A percentile compares a stretch with the other conserved stretches of the same genome.
Evolutionary conservation across 2,329 filamentous ascomycete genomes (phyloP).

Genomic region (Phialocephala sp.): DNA sequence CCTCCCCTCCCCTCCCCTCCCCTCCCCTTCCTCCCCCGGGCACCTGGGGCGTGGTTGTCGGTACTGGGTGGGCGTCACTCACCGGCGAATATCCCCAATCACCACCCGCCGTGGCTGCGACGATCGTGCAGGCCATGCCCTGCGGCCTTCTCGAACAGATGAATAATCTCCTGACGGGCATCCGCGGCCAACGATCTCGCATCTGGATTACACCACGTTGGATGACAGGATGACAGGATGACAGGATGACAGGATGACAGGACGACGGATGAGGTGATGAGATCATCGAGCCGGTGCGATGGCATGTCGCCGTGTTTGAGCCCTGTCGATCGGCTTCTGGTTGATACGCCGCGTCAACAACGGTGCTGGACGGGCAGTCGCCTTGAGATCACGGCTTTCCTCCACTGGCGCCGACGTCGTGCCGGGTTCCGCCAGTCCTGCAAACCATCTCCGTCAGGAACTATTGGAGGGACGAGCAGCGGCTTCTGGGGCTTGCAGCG

Average conservation of each 20-base stretch:
- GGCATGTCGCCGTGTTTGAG: neutral
- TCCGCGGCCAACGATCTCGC: neutral
- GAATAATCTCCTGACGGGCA: conserved; percentile 21
- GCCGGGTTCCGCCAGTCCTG: neutral
- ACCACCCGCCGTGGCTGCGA: conserved; percentile 9
- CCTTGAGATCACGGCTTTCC: neutral
- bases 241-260: neutral
- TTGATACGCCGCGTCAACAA: neutral
- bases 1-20: no score
- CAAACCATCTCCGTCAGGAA: neutral
- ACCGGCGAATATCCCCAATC: conserved; percentile 22
- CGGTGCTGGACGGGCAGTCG: neutral
- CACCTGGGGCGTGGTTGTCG: conserved; percentile 23
- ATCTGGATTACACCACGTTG: no score
- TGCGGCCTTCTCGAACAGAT: conserved; percentile 6
- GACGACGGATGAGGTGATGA: conserved; percentile 3
- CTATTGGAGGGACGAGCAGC: neutral
- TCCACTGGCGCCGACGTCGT: neutral
- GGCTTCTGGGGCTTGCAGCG: neutral
- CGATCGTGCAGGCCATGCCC: conserved; percentile 10
- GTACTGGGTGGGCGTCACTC: conserved; percentile 22
- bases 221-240: neutral
- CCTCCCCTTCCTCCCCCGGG: neutral
- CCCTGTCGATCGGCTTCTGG: neutral
- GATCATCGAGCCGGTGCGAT: conserved; percentile 4